Percentiles rank a stretch among this genome's conserved stretches.
These are phyloP conservation scores for Trametes sanguinea DNA, from an alignment of 768 basidiomycete species.

Conservation along the genomic window DNA sequence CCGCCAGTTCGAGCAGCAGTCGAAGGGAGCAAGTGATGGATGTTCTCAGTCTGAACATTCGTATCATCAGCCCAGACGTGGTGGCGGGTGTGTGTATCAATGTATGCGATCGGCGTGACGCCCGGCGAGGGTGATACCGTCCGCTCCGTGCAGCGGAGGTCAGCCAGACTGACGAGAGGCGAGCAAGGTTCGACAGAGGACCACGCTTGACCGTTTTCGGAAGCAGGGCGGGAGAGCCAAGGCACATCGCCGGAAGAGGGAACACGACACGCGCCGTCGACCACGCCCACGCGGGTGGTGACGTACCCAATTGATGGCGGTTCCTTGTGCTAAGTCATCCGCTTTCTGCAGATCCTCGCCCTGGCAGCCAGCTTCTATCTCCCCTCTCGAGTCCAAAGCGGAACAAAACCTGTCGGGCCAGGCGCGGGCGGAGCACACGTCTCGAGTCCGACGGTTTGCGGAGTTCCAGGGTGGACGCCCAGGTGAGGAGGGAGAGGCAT, in stretches of 20 bases:
- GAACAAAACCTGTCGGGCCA: neutral
- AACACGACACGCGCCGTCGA: neutral
- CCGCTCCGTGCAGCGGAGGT: neutral
- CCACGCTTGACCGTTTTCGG: constrained; percentile 11
- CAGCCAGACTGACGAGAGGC: neutral
- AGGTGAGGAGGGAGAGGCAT: neutral
- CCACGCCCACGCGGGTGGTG: constrained; percentile 14
- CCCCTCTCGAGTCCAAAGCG: neutral
- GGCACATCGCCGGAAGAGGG: constrained; percentile 3
- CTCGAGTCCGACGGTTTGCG: neutral
- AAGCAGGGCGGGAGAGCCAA: constrained; percentile 14
- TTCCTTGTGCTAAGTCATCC: constrained; percentile 6
- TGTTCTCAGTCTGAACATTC: neutral
- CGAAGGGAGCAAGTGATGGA: too few relatives aligned
- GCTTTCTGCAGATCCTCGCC: constrained; percentile 13
- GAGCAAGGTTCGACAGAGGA: neutral
- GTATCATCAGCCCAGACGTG: neutral
- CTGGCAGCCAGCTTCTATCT: neutral
- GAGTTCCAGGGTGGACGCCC: neutral
- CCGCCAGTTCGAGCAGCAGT: too few relatives aligned
- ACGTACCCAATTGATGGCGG: constrained; percentile 18
- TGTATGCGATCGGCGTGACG: constrained; percentile 9
- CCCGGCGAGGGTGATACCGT: neutral
- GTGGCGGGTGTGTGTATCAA: neutral
- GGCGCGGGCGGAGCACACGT: neutral